phyloP scores from a whole-genome alignment of 228 moss, liverwort and hornwort species.

The Sphagnum fallax region DNA sequence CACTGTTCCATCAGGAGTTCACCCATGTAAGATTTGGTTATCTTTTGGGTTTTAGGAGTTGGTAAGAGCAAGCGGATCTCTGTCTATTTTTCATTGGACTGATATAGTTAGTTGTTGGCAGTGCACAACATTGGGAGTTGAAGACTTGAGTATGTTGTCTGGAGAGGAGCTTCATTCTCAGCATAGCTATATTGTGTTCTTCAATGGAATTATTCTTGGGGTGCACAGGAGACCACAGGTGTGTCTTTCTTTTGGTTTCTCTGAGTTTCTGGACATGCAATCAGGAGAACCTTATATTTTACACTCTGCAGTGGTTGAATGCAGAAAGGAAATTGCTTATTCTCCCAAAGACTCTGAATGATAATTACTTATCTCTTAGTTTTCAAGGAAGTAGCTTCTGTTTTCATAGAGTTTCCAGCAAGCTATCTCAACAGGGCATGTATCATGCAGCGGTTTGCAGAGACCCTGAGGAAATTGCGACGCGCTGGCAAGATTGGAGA shows the following conservation, averaged over 20 bases:
- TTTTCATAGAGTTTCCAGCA: no score
- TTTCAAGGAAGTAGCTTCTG: no score
- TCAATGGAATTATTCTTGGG: conserved; percentile 93
- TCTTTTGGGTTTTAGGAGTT: neutral
- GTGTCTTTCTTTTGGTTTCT: conserved; percentile 1
- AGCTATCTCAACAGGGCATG: neutral
- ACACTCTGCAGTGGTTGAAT: no score
- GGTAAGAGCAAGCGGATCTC: no score
- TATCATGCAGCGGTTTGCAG: conserved; percentile 82
- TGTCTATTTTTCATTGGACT: no score
- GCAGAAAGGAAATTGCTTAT: no score
- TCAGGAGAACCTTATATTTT: neutral
- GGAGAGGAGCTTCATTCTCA: conserved; percentile 94
- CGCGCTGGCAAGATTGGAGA: conserved; percentile 88
- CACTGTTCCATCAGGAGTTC: neutral
- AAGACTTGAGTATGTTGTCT: conserved; percentile 82
- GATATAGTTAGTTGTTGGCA: conserved; percentile 9
- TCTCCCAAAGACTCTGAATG: no score
- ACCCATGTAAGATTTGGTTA: neutral
- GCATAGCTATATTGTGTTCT: conserved; percentile 82
- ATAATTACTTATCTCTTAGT: no score
- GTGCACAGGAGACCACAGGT: conserved; percentile 95
- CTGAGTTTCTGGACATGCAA: neutral
- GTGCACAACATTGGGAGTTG: conserved; percentile 94
- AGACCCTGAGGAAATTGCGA: conserved; percentile 73